Evolutionary conservation across 306 rosid genomes (phyloP), one percentile per base, ranked within the genome.

Genomic region (Hippophae tibetana): DNA sequence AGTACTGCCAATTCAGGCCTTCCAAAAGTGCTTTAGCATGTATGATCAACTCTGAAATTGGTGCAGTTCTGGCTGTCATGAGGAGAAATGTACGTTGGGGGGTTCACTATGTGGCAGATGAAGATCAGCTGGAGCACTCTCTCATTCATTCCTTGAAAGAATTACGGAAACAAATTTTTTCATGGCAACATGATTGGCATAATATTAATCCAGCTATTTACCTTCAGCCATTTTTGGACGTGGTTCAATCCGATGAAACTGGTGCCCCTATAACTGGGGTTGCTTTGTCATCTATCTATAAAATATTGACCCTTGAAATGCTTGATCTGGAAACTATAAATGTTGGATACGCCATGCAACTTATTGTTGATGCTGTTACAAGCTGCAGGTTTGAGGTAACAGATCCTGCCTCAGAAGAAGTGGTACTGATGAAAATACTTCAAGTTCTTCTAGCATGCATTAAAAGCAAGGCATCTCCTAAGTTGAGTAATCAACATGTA

Each of bases 31-130:
- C 93, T 71, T 69, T 93, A 64, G 84, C 95, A 43, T 88, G 97
- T 83, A 86, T 88, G 81, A 86, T 88, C 69, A 93, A 84, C 80
- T 88, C 99, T 6, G 99, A 93, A 76, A 79, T 93, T 50, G 95
- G 95, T 38, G 86, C 99, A 58, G 99, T 93, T 59, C 79, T 93
- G 80, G 93, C 99, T 3, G 94, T 93, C 13, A 93, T 93, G 99
- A 80, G 99, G 74, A 84, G 99, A 80, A 88, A 93, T 72, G 99
- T 86, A 23, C 78, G 95, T 70, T 93, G 97, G 99, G 97, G 94
- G 50, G 86, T 87, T 26, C 95, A 86, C 52, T 88, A 84, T 79
- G 80, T 82, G 75, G 76, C 95, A 5, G 86, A 95, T n/a, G 99
- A 93, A 63, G 99, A 93, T 81, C 96, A 88, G 78, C 73, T 93